These are phyloP conservation scores for Pontederia paniculata DNA, from an alignment of 176 grass and related monocot species.

Conservation along the genomic window DNA sequence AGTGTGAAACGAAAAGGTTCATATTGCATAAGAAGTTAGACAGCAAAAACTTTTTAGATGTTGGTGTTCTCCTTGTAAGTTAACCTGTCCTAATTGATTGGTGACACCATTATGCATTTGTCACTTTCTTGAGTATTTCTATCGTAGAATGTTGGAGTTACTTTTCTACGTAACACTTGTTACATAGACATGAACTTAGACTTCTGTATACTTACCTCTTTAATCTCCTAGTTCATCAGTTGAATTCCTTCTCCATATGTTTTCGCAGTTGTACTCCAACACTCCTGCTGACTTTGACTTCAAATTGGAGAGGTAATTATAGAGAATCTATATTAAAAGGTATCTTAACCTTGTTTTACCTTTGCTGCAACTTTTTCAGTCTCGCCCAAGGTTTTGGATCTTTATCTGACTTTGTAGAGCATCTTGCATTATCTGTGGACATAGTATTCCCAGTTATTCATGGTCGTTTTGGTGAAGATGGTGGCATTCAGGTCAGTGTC, in stretches of 20 bases:
- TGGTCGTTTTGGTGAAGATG: conserved; percentile 94
- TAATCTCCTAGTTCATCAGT: not conserved
- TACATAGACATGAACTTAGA: not conserved
- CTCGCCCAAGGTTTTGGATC: conserved; percentile 72
- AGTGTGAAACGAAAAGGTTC: too few relatives aligned
- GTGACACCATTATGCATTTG: too few relatives aligned
- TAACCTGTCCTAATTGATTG: too few relatives aligned
- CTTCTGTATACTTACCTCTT: not conserved
- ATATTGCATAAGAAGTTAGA: too few relatives aligned
- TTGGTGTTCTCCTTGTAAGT: too few relatives aligned
- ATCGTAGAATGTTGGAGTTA: too few relatives aligned
- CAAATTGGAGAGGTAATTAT: conserved; percentile 69
- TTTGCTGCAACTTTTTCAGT: conserved; percentile 28
- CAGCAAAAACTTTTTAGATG: too few relatives aligned
- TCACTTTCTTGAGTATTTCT: too few relatives aligned
- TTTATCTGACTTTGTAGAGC: conserved; percentile 49
- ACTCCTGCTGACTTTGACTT: conserved; percentile 94
- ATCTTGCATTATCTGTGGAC: conserved; percentile 65
- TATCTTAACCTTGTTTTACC: not conserved
- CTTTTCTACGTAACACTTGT: too few relatives aligned
- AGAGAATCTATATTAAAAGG: not conserved
- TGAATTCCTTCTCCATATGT: conserved; percentile 7
- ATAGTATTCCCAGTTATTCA: conserved; percentile 88
- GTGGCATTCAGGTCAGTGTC: conserved; percentile 67
- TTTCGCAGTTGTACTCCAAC: conserved; percentile 70